These are phyloP conservation scores for Glaciozyma antarctica DNA, from an alignment of 768 basidiomycete genomes.

Conservation along the genomic window DNA sequence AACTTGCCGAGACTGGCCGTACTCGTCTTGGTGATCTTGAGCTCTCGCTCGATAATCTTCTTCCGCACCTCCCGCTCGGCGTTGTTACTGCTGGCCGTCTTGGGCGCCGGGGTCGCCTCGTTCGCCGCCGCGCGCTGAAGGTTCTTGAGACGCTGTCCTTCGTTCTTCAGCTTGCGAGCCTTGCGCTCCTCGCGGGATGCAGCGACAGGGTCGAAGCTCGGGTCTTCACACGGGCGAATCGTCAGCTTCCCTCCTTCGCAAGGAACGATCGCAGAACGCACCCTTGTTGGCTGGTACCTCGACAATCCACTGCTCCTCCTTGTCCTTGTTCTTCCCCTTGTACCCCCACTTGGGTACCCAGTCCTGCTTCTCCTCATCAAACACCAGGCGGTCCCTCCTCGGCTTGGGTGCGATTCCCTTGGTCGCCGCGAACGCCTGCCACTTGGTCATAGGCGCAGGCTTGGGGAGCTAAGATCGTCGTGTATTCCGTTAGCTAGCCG, in stretches of 20 bases:
- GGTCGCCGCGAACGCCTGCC: constrained; percentile 87
- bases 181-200: constrained; percentile 69
- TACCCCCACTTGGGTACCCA: constrained; percentile 88
- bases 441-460: constrained; percentile 85
- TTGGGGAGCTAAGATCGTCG: constrained; percentile 54
- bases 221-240: constrained; percentile 45
- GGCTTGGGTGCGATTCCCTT: constrained; percentile 78
- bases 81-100: constrained; percentile 23
- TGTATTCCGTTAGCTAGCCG: too few relatives aligned
- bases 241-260: constrained; percentile 5
- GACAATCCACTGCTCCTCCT: constrained; percentile 79
- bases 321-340: constrained; percentile 70
- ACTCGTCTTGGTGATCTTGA: constrained; percentile 65
- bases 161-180: constrained; percentile 72
- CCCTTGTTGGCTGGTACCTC: constrained; percentile 82
- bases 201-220: constrained; percentile 69
- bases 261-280: constrained; percentile 41
- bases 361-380: constrained; percentile 90
- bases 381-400: constrained; percentile 65
- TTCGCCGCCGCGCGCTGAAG: constrained; percentile 49
- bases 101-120: constrained; percentile 30
- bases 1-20: constrained; percentile 93
- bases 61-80: constrained; percentile 50
- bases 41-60: constrained; percentile 60
- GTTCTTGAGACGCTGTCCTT: constrained; percentile 64